Conservation (phyloP, 164 flowering plant genomes). For the Chloranthus sessilifolius region DNA sequence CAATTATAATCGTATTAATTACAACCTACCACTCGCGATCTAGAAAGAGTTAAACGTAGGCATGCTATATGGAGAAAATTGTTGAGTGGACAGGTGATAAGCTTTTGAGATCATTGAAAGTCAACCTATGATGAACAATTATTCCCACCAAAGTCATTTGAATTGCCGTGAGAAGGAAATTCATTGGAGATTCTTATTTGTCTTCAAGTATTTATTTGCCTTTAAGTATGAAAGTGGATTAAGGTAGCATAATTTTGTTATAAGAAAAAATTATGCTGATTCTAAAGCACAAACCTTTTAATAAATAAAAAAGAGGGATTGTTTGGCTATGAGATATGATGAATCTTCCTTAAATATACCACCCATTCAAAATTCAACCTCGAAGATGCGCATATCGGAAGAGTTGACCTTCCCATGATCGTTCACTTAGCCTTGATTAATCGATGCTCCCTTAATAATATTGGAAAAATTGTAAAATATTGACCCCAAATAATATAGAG, state of each 20-base stretch:
- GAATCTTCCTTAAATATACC: background rate
- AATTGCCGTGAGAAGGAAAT: background rate
- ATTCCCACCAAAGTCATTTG: slow-evolving; percentile 14
- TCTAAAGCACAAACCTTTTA: background rate
- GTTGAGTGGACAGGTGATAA: slow-evolving; percentile 3
- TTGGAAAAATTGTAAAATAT: no score
- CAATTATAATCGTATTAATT: no score
- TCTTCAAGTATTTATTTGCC: no score
- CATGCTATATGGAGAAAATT: background rate
- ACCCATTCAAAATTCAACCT: no score
- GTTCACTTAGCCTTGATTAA: no score
- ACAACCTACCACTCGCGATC: no score
- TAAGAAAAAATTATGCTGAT: background rate
- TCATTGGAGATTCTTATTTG: no score
- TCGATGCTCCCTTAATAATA: no score
- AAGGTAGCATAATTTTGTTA: background rate
- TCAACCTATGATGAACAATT: slow-evolving; percentile 28
- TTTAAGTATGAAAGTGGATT: background rate
- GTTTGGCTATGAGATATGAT: slow-evolving; percentile 5
- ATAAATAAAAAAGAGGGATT: background rate
- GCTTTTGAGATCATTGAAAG: slow-evolving; percentile 7
- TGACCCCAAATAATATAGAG: no score
- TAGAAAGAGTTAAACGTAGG: background rate
- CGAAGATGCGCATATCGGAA: no score
- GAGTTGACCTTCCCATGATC: no score